Percentiles rank a stretch among this genome's conserved stretches.
These are phyloP conservation scores for Tulasnella sp. DNA, from an alignment of 768 basidiomycete genomes.

Conservation along the genomic window DNA sequence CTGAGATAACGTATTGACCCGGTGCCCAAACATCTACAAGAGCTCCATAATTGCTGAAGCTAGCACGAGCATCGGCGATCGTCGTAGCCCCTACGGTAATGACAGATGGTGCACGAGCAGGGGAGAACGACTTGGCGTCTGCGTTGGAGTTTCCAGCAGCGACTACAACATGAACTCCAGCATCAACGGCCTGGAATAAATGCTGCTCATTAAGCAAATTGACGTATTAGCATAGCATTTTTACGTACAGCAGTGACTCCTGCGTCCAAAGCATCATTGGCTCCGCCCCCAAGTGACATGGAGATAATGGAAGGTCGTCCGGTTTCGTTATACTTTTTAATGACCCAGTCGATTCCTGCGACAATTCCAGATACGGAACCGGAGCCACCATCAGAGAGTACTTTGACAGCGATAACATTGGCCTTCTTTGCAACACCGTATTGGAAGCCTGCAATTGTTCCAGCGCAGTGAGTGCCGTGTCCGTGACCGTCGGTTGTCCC, in stretches of 20 bases:
- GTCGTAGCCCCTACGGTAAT: slow-evolving; percentile 29
- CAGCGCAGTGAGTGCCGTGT: slow-evolving; percentile 16
- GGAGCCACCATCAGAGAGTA: slow-evolving; percentile 19
- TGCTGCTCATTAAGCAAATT: background rate
- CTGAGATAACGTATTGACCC: slow-evolving; percentile 9
- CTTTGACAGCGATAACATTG: slow-evolving; percentile 16
- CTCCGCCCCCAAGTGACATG: slow-evolving; percentile 13
- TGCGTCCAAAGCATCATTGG: slow-evolving; percentile 9
- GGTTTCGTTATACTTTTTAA: slow-evolving; percentile 17
- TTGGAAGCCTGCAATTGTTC: slow-evolving; percentile 22
- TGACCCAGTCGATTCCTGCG: slow-evolving; percentile 17
- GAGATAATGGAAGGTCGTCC: slow-evolving; percentile 19
- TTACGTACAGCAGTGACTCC: slow-evolving; percentile 10
- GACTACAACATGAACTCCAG: slow-evolving; percentile 18
- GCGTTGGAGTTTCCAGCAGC: slow-evolving; percentile 18
- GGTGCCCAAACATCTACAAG: slow-evolving; percentile 10
- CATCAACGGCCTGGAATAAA: slow-evolving; percentile 11
- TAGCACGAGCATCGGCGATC: slow-evolving; percentile 65
- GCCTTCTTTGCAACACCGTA: slow-evolving; percentile 13
- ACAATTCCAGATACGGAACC: slow-evolving; percentile 10
- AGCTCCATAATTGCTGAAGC: slow-evolving; percentile 44
- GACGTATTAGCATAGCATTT: background rate
- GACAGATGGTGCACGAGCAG: slow-evolving; percentile 16
- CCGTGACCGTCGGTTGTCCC: slow-evolving; percentile 15
- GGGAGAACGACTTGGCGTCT: slow-evolving; percentile 14